phyloP scores from a whole-genome alignment of 2,329 filamentous ascomycete genomes.

The Aureobasidium namibiae region DNA sequence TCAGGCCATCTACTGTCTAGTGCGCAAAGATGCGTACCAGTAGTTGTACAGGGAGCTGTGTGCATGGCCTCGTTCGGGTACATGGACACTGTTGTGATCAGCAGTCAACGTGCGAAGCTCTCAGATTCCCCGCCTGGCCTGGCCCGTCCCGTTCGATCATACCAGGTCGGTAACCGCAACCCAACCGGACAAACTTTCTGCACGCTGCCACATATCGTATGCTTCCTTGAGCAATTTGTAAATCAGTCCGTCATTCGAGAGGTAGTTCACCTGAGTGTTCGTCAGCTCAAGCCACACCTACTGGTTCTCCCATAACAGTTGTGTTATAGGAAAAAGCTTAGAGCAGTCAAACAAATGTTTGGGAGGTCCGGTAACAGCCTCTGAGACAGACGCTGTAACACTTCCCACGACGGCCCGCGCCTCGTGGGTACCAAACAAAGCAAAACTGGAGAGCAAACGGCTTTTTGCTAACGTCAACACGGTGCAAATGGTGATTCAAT shows the following conservation, averaged over 20 bases:
- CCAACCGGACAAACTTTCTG: not conserved
- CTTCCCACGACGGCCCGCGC: not conserved
- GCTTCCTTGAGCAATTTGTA: too few species aligned
- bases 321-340: not conserved
- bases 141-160: not conserved
- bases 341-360: not conserved
- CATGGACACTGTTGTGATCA: not conserved
- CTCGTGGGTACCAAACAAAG: slow-evolving; percentile 3
- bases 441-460: not conserved
- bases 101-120: not conserved
- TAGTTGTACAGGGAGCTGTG: too few species aligned
- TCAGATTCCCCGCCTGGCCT: not conserved
- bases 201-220: not conserved
- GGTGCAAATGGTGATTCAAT: not conserved
- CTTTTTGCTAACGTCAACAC: not conserved
- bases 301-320: not conserved
- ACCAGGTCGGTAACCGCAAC: not conserved
- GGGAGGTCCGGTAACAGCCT: not conserved
- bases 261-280: not conserved
- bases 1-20: not conserved
- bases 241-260: not conserved
- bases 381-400: not conserved
- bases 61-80: not conserved
- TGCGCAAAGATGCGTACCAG: not conserved
- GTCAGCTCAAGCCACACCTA: not conserved